Base-by-base conservation (phyloP, 345 rosid species). In the Citropsis articulata region DNA sequence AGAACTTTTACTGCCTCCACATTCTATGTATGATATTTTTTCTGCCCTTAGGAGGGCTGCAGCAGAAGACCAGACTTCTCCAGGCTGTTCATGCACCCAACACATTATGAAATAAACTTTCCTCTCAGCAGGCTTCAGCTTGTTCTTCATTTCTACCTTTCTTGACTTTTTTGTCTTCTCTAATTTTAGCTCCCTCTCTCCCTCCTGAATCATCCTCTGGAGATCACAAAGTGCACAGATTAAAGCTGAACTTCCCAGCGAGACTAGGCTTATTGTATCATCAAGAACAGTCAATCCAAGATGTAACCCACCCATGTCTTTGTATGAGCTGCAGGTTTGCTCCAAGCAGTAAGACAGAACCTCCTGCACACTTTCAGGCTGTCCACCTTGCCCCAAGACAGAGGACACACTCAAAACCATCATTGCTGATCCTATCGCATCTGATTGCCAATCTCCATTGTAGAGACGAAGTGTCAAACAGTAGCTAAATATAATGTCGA, bases 401-500 rank as follows among this genome's bases (percentile, higher is more conserved):
- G 85, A 89, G 30, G 98, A 96, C 48, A 91, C 73, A 60, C 81
- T 88, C 77, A 91, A 71, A 14, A 88, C 83, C 79, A 84, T 87
- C 80, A 87, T 81, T 1, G 88, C 89, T 53, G 98, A 84, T 65
- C 95, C 99, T 55, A 85, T 30, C 19, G 90, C 85, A 81, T 96
- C 98, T 0, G 91, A 87, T 76, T 83, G 82, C 94, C 97, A 90
- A 27, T 96, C 99, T 75, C 99, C 98, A 73, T 96, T 94, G 77
- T 94, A 96, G 74, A 94, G 82, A 12, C 95, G 93, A 18, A 91
- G 85, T 7, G 98, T 86, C 79, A 96, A 96, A 76, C 98, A 93
- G 77, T 92, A 93, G 76, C 89, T 86, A 69, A 87, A 92, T 33
- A 92, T 55, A 31, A 96, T 84, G 77, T 96, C 97, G 9, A 91